Base-by-base conservation (phyloP, 2,329 filamentous ascomycete species). In the Metarhizium anisopliae region DNA sequence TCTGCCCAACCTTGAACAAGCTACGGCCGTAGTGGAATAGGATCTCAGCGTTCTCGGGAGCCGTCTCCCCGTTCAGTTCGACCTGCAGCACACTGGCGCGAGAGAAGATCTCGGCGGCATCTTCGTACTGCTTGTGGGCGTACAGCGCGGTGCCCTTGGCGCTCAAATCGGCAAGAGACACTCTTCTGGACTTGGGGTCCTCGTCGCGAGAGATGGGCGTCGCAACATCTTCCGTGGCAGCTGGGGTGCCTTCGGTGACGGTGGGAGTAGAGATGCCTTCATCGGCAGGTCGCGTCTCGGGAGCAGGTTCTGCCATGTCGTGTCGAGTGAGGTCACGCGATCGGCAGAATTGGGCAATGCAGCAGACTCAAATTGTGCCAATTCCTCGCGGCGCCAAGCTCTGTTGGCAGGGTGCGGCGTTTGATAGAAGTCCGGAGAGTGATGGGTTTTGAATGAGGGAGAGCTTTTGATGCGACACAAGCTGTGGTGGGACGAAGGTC, bases 21-120 rank as follows among this genome's bases (percentile, higher is more conserved):
- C 90, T 90, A 68, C 93, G 89, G 14, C 94, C 94, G 72, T 99
- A 99, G 60, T 91, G 83, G 71, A 95, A 99, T 20, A 97, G 83
- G 50, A 99, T 83, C 68, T 97, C 93, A 52, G 92, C 93, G 65
- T 99, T 99, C 56, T 90, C 86, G 4, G 89, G 84, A 16, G 85
- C 85, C 80, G 95, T 89, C 73, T 97, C 94, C 70, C 93, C 94
- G 70, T 96, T 94, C 69, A 96, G 78, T 69, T 90, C 84, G 56
- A 89, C 90, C 73, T 99, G 94, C 59, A 96, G 81, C 70, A 95
- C 89, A 55, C 90, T 90, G 36, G 94, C 94, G 66, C 86, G 83
- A 47, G 91, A 92, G 74, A 92, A 97, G 60, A 92, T 77, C 67
- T 97, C 93, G 56, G 90, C 84, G 10, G 94, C 91, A 51, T 86